Conservation (phyloP, 768 basidiomycete species). For the Boletus reticulatus region DNA sequence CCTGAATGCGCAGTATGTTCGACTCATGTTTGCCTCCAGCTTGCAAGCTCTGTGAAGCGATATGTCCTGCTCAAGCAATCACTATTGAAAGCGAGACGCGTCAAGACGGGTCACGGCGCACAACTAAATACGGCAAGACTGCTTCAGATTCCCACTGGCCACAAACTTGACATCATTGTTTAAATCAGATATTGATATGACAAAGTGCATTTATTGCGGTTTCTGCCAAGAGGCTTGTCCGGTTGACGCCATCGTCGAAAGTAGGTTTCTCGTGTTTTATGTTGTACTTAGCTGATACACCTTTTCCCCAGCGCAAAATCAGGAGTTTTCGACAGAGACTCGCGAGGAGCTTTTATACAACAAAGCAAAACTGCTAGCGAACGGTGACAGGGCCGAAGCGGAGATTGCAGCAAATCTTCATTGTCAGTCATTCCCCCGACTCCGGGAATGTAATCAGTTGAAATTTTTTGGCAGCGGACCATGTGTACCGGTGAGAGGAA, state of each 20-base stretch:
- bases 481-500: conserved; percentile 73
- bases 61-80: conserved; percentile 98
- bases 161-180: background rate
- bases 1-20: background rate
- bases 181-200: conserved; percentile 93
- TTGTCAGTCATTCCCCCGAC: conserved; percentile 41
- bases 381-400: conserved; percentile 94
- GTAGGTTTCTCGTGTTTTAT: conserved; percentile 47
- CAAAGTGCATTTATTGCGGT: conserved; percentile 99
- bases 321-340: conserved; percentile 96
- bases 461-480: conserved; percentile 59
- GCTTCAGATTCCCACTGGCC: background rate
- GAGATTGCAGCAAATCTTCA: conserved; percentile 95
- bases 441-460: conserved; percentile 13
- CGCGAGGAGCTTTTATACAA: conserved; percentile 98
- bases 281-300: conserved; percentile 1
- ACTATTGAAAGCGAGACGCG: conserved; percentile 98
- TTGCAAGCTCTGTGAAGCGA: conserved; percentile 98
- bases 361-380: conserved; percentile 97
- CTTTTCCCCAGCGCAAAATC: conserved; percentile 79
- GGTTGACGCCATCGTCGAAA: conserved; percentile 99
- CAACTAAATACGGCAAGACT: conserved; percentile 88
- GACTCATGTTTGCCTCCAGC: conserved; percentile 46
- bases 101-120: conserved; percentile 91
- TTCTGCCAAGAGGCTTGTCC: conserved; percentile 99